Conservation (phyloP, 139 green algal genomes). For the Chlamydomonas eustigma region DNA sequence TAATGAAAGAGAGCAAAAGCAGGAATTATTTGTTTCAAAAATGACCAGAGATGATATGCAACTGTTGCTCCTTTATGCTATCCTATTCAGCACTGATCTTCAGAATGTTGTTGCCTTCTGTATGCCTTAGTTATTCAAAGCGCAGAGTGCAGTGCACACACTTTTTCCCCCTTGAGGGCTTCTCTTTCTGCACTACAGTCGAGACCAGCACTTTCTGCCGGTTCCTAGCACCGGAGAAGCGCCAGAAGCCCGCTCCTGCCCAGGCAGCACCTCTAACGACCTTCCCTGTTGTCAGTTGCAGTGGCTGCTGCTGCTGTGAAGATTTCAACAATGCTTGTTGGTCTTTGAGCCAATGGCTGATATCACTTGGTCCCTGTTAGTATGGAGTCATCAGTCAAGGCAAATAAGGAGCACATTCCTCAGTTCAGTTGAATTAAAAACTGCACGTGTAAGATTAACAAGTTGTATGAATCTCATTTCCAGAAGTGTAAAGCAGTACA, state of each 20-base stretch:
- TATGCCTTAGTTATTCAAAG: background rate
- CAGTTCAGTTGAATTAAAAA: no score
- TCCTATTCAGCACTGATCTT: no score
- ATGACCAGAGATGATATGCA: no score
- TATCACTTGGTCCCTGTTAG: background rate
- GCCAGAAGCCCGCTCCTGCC: slow-evolving; percentile 16
- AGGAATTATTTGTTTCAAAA: no score
- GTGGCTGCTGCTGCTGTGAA: background rate
- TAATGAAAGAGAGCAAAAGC: no score
- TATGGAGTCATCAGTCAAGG: no score
- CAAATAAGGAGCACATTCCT: no score
- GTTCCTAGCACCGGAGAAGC: background rate
- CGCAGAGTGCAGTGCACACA: background rate
- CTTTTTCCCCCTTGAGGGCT: background rate
- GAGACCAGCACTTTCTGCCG: background rate
- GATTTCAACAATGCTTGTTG: background rate
- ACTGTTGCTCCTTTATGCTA: background rate
- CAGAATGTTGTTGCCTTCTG: background rate
- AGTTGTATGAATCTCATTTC: no score
- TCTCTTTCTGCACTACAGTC: background rate
- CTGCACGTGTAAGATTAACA: no score
- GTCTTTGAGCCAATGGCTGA: background rate
- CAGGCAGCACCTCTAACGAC: background rate
- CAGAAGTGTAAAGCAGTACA: no score
- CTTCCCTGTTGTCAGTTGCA: background rate